Evolutionary conservation across 2,329 filamentous ascomycete species (phyloP), one percentile per base, ranked within the genome.

Genomic region (Apiospora arundinis): DNA sequence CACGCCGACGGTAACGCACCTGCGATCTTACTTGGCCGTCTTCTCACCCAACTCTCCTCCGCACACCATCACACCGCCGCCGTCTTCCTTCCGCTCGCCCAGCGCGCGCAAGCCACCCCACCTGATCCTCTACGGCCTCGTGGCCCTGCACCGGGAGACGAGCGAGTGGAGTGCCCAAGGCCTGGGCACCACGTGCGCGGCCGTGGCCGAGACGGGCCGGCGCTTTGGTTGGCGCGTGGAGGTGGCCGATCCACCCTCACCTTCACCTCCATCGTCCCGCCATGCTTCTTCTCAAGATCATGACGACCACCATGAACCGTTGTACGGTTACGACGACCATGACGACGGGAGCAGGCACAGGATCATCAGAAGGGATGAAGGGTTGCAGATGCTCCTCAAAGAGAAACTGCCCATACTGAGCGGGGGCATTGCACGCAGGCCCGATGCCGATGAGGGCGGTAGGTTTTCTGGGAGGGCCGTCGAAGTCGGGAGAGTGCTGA

Each of bases 151-250:
- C 78, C 86, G 88, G 32, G 86, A 89, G 70, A 92, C 91, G 0
- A 90, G 90, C 73, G 91, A 93, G 72, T 95, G 92, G 88, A 94
- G 92, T 68, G 92, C 91, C 0, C 93, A 95, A 80, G 93, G 92
- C 0, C 79, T 95, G 16, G 86, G 88, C 25, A 86, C 86, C 71
- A 91, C 90, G 1, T 84, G 90, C n/a, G 86, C 92, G 1, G 82
- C 84, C 0, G 80, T 93, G 1, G 86, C 93, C 11, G 92, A 94
- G 71, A 85, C 88, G 2, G 91, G 90, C 0, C 76, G 77, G 46
- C 83, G 85, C 23, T 79, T 81, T 8, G 80, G 78, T 0, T 85
- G 88, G 73, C 79, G 77, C 25, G 81, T 87, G 5, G 80, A 86
- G 2, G 71, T 90, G 9, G 74, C 87, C 2, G 89, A 91, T 77